Percentiles rank a stretch among this genome's conserved stretches.
Evolutionary conservation across 345 rosid genomes (phyloP).

Genomic region (Xanthoceras sorbifolium): DNA sequence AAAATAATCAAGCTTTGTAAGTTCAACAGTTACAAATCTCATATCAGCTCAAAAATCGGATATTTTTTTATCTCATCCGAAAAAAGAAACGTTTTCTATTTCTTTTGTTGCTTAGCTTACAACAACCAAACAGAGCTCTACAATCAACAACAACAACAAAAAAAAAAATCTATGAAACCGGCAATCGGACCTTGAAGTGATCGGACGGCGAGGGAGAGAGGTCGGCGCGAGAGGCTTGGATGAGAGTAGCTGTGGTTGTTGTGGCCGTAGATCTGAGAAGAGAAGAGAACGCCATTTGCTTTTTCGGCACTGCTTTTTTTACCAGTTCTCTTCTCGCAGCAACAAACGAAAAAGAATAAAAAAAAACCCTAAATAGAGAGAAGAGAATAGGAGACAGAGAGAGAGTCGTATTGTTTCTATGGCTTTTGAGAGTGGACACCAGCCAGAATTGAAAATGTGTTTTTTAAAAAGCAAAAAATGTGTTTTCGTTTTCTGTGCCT

Average conservation of each 20-base stretch:
- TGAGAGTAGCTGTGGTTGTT: slow-evolving; percentile 23
- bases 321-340: slow-evolving; percentile 2
- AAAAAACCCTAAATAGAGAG: slow-evolving; percentile 29
- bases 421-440: slow-evolving; percentile 28
- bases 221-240: slow-evolving; percentile 39
- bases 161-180: neutral
- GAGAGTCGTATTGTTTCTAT: neutral
- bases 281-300: slow-evolving; percentile 66
- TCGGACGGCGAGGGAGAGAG: slow-evolving; percentile 39
- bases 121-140: slow-evolving; percentile 4
- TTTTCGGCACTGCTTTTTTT: neutral
- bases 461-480: slow-evolving; percentile 18
- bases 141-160: neutral
- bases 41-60: neutral
- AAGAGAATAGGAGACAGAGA: neutral
- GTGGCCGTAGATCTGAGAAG: slow-evolving; percentile 65
- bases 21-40: neutral
- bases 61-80: too few species aligned
- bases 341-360: too few species aligned
- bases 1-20: too few species aligned
- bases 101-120: neutral
- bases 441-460: slow-evolving; percentile 6
- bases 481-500: neutral
- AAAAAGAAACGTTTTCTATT: too few species aligned
- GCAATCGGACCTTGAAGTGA: slow-evolving; percentile 57